A percentile compares a stretch with the other conserved stretches of the same genome.
phyloP scores from a whole-genome alignment of 129 eudicot species.

The Tagetes patula region DNA sequence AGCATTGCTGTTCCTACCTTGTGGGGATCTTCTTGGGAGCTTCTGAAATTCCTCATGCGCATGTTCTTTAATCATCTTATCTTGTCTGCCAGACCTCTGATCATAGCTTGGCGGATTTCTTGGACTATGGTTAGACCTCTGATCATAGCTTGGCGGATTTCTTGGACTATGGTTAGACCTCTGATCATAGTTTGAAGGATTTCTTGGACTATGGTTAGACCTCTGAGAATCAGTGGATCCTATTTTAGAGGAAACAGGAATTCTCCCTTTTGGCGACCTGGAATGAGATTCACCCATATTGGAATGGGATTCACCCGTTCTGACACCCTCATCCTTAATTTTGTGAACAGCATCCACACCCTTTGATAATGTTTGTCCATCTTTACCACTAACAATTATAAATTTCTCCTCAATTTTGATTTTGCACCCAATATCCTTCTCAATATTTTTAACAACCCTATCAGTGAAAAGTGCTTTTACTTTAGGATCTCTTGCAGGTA shows the following conservation, averaged over 20 bases:
- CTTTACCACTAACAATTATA: conserved; percentile 92
- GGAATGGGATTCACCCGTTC: conserved; percentile 48
- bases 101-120: conserved; percentile 40
- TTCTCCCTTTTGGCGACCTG: conserved; percentile 66
- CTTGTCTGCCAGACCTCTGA: conserved; percentile 71
- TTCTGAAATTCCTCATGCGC: conserved; percentile 70
- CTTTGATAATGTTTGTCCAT: conserved; percentile 66
- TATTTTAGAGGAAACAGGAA: conserved; percentile 53
- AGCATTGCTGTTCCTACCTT: conserved; percentile 46
- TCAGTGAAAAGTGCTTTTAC: conserved; percentile 80
- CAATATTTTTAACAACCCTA: conserved; percentile 60
- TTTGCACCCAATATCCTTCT: conserved; percentile 86
- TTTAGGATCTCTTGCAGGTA: conserved; percentile 82
- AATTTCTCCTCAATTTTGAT: conserved; percentile 84
- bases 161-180: conserved; percentile 53
- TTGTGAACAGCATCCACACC: conserved; percentile 94
- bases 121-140: conserved; percentile 54
- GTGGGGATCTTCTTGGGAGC: conserved; percentile 59
- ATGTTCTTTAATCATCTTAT: conserved; percentile 64
- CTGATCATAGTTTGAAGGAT: conserved; percentile 43
- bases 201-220: conserved; percentile 49
- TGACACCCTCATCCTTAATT: conserved; percentile 65
- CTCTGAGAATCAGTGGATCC: conserved; percentile 63
- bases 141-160: conserved; percentile 41
- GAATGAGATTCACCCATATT: conserved; percentile 39